Base-by-base conservation (phyloP, 73 alveolate species). In the Paramecium primaurelia region DNA sequence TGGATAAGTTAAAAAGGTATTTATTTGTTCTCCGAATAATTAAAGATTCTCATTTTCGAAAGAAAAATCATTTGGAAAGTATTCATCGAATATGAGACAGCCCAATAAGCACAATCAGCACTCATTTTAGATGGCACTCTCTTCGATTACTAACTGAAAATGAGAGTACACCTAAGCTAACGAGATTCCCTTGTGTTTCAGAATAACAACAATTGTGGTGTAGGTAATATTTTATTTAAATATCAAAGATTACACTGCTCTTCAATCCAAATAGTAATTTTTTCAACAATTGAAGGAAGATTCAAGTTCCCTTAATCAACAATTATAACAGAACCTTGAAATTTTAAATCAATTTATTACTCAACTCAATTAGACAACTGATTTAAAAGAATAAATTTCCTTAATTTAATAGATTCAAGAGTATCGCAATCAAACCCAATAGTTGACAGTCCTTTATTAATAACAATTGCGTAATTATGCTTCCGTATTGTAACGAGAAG, bases 61-160 rank as follows among this genome's bases (percentile, higher is more conserved):
- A n/a, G 91, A 42, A 80, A 80, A 47, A 80, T 80, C 38, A 80
- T 80, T 0, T 80, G 91, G 91, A 80, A 80, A 80, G 91, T 80
- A 22, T 80, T 80, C 30, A 49, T 80, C 16, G 91, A 80, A 47
- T 80, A 80, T 54, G 91, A 80, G 47, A 80, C 91, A 26, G 64
- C 91, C 73, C n/a, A 80, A 80, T 22, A 34, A 3, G 91, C 91
- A 44, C 42, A 80, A 80, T 20, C 49, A 45, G 71, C 91, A 42
- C 75, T 80, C 1, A 47, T 26, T n/a, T 80, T 80, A 45, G 91
- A 80, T 80, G 91, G 91, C 30, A 80, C 91, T 49, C 91, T 80
- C 28, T 80, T 80, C 91, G 91, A 80, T 25, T 32, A 80, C 58
- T 16, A 25, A 10, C 58, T 80, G 32, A 80, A 80, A 49, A 80